Base-by-base conservation (phyloP, 805 yeast species). In the Cyberlindnera xishuangbannaensis region DNA sequence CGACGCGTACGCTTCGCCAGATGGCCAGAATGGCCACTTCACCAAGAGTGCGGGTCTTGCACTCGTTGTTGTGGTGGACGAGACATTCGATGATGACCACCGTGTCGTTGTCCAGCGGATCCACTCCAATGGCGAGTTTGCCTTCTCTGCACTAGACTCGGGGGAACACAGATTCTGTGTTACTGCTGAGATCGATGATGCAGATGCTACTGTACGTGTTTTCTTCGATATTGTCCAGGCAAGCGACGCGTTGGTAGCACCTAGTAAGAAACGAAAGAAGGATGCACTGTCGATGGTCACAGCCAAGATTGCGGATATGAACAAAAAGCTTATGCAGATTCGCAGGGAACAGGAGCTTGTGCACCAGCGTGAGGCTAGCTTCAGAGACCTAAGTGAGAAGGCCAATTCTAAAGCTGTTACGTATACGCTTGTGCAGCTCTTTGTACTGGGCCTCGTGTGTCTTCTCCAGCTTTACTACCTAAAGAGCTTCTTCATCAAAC, bases 101-200 rank as follows among this genome's bases (percentile, higher is more conserved):
- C 67, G 78, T 38, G 95, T 86, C 17, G 78, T 78, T 23, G 58
- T 67, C 39, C 95, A 85, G 56, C 74, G 67, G 50, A 74, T 78
- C 18, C 45, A 68, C 3, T 62, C 83, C 10, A 59, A 56, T 25
- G 83, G 86, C 12, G 79, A 78, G 41, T 83, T 85, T 58, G 70
- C 87, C 19, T 87, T 84, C 65, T 80, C 88, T 10, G 83, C 96
- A 1, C 62, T 76, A 28, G 95, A 83, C 34, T 65, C 80, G 9
- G 96, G 96, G 24, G 94, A 83, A 55, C 96, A 87, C 65, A 69
- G 71, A 49, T 69, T 88, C 48, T 87, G 97, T 61, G 63, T 87
- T 57, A 77, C 76, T 25, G 77, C 77, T 31, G 51, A 53, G 31
- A 69, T 62, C 41, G 52, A 64, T 2, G 59, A 58, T 27, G 61